Evolutionary conservation across 2,329 filamentous ascomycete species (phyloP).

Genomic region (Fusarium oxysporum): DNA sequence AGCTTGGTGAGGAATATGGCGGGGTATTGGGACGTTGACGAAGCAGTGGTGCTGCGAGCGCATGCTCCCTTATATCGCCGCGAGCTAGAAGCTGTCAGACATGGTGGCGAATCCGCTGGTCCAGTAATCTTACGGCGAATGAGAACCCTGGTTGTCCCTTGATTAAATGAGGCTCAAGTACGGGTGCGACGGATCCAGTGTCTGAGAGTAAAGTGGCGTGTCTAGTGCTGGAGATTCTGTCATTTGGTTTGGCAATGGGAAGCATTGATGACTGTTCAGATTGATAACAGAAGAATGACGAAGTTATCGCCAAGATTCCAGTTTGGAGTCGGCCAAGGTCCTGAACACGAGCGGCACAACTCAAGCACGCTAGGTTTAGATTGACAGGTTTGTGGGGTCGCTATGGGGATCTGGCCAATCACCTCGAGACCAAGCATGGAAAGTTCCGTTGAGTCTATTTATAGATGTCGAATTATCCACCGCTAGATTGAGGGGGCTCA

Average conservation of each 20-base stretch:
- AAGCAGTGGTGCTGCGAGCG: constrained; percentile 48
- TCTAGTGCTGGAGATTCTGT: rapidly evolving
- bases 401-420: neutral
- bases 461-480: neutral
- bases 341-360: neutral
- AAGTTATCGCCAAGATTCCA: neutral
- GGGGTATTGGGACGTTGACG: constrained; percentile 56
- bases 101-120: neutral
- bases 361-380: neutral
- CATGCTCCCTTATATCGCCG: constrained; percentile 43
- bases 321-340: neutral
- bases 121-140: neutral
- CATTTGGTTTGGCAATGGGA: no score
- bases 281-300: neutral
- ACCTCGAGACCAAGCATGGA: rapidly evolving
- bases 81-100: neutral
- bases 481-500: neutral
- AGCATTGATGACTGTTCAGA: neutral
- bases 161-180: neutral
- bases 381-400: neutral
- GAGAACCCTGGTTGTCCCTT: neutral
- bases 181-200: no score
- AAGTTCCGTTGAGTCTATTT: neutral
- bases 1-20: constrained; percentile 48
- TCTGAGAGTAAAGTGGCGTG: neutral